These are phyloP conservation scores for Knoxia roxburghii DNA, from an alignment of 257 asterid species.

Conservation along the genomic window DNA sequence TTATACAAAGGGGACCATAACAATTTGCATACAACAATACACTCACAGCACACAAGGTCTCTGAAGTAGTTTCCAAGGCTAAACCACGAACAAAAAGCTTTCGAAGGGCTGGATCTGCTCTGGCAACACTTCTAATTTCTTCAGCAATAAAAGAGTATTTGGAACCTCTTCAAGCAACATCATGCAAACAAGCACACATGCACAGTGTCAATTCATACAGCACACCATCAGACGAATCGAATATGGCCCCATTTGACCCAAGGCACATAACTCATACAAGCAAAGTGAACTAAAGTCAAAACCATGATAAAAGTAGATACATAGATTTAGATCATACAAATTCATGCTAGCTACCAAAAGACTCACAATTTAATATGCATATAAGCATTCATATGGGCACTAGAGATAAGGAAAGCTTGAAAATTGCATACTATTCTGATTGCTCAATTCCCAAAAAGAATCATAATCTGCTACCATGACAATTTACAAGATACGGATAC, in stretches of 20 bases:
- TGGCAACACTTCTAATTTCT: slow-evolving; percentile 88
- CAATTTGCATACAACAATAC: slow-evolving; percentile 56
- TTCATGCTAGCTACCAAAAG: background rate
- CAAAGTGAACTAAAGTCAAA: slow-evolving; percentile 19
- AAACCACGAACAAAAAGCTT: slow-evolving; percentile 98
- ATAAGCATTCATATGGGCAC: background rate
- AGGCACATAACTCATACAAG: slow-evolving; percentile 22
- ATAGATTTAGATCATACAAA: background rate
- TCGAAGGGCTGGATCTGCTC: slow-evolving; percentile 96
- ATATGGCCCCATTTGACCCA: slow-evolving; percentile 20
- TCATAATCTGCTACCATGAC: background rate
- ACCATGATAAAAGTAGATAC: background rate
- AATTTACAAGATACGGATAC: background rate
- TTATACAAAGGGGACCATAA: slow-evolving; percentile 29
- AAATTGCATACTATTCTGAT: background rate
- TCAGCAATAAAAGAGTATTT: slow-evolving; percentile 89
- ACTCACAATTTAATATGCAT: background rate
- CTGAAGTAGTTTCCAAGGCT: slow-evolving; percentile 90
- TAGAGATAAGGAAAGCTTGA: background rate
- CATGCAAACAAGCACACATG: slow-evolving; percentile 94
- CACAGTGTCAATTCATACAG: slow-evolving; percentile 67
- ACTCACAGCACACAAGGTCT: slow-evolving; percentile 97
- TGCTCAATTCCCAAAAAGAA: background rate
- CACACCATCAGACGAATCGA: slow-evolving; percentile 30
- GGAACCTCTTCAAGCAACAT: slow-evolving; percentile 83